Evolutionary conservation across 306 rosid species (phyloP), one percentile per base, ranked within the genome.

Genomic region (Pachyrhizus erosus): DNA sequence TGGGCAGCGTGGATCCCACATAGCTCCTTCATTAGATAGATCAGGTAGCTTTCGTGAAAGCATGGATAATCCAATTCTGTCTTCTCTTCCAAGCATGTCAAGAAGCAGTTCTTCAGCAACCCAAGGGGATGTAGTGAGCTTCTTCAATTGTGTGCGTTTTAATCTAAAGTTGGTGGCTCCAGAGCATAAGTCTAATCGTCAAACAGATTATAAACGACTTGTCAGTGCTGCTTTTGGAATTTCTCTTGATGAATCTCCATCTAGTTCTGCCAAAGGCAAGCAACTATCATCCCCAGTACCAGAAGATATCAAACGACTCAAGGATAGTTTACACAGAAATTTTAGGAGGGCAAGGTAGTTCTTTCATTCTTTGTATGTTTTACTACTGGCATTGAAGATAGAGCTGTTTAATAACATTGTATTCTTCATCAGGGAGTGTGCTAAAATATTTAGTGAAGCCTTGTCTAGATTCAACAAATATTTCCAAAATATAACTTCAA

Each of bases 1-100:
- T 85, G 97, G 92, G 87, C 95, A 89, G 89, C 95, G 92, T 72
- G 97, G 97, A 86, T 90, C 97, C 92, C 92, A 92, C 97, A 78
- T 92, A 86, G 90, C 91, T 82, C 73, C 89, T 81, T 77, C 87
- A 82, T 75, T 92, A 86, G 98, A 94, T 52, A 89, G 95, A 85
- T 87, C 95, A 9, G 84, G 90, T 74, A 94, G 96, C 95, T 91
- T 91, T 82, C 93, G 95, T 1, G 97, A 90, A 83, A 88, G 86
- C 86, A 75, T 86, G 87, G 98, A 92, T 75, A 94, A 87, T 89
- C 89, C 94, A 83, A 92, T 81, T 82, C 60, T 89, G 65, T 90
- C 97, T 70, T 79, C 98, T 72, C 97, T 89, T 85, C 95, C 98
- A 46, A 94, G 83, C 85, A 89, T 91, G 95, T 88, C 97, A 4